Base-by-base conservation (phyloP, 2,329 filamentous ascomycete genomes). In the Phialophora macrospora region DNA sequence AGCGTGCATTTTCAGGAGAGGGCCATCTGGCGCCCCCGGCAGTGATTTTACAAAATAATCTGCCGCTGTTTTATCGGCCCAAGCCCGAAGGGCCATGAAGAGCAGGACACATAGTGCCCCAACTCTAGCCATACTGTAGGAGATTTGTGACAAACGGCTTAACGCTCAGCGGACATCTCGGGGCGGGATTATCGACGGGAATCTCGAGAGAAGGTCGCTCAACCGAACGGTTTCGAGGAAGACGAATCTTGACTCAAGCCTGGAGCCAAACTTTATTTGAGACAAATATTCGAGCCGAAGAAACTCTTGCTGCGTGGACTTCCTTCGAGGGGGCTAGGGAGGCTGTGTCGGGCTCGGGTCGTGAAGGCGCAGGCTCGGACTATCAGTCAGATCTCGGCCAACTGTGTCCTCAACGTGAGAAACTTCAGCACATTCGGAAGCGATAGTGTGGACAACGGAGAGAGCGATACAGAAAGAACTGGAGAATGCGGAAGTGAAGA, bases 1-100 rank as follows among this genome's bases (percentile, higher is more conserved):
- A 81, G 95, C 94, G 84, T 98, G 95, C 94, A 98, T 98, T 83
- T 97, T 97, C 75, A 97, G 80, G 67, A 92, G 80, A 44, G 92
- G 88, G 22, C 87, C 90, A 71, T 87, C 83, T 9, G 96, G 94
- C 62, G 91, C 88, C 34, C 96, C 95, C 5, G 95, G 95, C 22
- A 99, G 83, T 8, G 88, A 87, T 73, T 87, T 88, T 61, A 99
- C 90, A 80, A 90, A 98, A 79, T 97, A 99, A 77, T 99, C 93
- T 34, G 89, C 91, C 55, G 91, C 89, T 1, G 85, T 84, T 75
- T 87, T 87, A 38, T 81, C 79, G 72, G 79, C 84, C 74, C 48
- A 49, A 2, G 57, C 55, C 24, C 56, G 30, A 44, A 44, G 55
- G 24, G 56, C 49, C 20, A 60, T 55, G 20, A 56, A 51, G 17